Evolutionary conservation across 805 yeast species (phyloP).

Genomic region (Kregervanrija pseudodelftensis): DNA sequence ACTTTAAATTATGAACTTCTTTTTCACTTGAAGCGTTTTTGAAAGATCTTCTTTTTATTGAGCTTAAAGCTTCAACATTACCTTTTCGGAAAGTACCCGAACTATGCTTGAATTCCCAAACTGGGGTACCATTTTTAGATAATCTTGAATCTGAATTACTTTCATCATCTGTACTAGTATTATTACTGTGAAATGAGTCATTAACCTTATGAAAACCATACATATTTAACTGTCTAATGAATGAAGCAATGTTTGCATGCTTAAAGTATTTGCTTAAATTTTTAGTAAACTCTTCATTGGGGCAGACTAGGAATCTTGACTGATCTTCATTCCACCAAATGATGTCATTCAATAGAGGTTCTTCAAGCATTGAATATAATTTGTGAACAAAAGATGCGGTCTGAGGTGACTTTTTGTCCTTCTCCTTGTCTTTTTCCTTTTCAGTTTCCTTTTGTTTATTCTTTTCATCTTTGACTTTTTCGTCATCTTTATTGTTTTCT

Average conservation of each 20-base stretch:
- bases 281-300: slow-evolving; percentile 81
- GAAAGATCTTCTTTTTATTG: slow-evolving; percentile 69
- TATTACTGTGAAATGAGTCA: slow-evolving; percentile 32
- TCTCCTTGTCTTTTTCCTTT: background rate
- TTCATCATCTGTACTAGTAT: slow-evolving; percentile 12
- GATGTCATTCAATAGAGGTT: slow-evolving; percentile 57
- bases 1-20: slow-evolving; percentile 24
- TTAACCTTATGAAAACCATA: slow-evolving; percentile 75
- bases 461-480: too few species aligned
- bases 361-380: slow-evolving; percentile 85
- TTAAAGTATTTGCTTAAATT: slow-evolving; percentile 64
- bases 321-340: slow-evolving; percentile 80
- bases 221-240: slow-evolving; percentile 75
- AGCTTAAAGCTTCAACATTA: slow-evolving; percentile 62
- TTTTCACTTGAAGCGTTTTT: slow-evolving; percentile 23
- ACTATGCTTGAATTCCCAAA: slow-evolving; percentile 88
- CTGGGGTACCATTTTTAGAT: slow-evolving; percentile 13
- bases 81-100: slow-evolving; percentile 76
- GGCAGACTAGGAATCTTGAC: slow-evolving; percentile 64
- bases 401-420: slow-evolving; percentile 19
- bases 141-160: slow-evolving; percentile 10
- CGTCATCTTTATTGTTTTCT: too few species aligned
- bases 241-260: slow-evolving; percentile 74
- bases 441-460: too few species aligned
- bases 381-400: slow-evolving; percentile 68